Percentiles rank a stretch among this genome's conserved stretches.
Conservation (phyloP, 768 basidiomycete species). For the Mycena venus region DNA sequence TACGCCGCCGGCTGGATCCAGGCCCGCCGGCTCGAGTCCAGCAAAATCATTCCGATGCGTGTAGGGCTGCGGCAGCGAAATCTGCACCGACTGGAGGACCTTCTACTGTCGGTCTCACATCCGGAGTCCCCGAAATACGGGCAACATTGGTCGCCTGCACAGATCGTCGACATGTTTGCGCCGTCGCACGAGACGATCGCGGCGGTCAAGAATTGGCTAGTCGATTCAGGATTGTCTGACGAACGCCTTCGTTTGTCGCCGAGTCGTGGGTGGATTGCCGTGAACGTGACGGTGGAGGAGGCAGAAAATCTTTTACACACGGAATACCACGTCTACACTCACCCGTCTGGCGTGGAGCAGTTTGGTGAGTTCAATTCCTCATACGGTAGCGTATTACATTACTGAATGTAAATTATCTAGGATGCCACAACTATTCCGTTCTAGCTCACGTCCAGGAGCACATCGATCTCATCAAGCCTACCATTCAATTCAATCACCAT, state of each 20-base stretch:
- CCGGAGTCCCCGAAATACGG: constrained; percentile 60
- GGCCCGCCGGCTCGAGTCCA: constrained; percentile 44
- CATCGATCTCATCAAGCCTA: constrained; percentile 60
- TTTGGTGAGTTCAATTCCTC: constrained; percentile 44
- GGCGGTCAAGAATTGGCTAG: constrained; percentile 56
- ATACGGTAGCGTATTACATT: neutral
- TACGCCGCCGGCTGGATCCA: constrained; percentile 43
- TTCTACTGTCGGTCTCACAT: constrained; percentile 57
- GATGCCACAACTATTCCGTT: constrained; percentile 56
- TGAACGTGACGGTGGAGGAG: constrained; percentile 56
- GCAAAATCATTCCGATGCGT: constrained; percentile 56
- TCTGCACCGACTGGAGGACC: constrained; percentile 53
- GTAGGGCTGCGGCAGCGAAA: constrained; percentile 61
- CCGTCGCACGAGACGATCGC: constrained; percentile 53
- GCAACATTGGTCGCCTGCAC: constrained; percentile 57
- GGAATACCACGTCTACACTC: constrained; percentile 56
- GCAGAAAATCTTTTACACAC: constrained; percentile 58
- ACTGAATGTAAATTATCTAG: constrained; percentile 34
- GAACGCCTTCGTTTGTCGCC: constrained; percentile 48
- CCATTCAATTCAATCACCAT: constrained; percentile 55
- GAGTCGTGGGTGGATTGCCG: constrained; percentile 55
- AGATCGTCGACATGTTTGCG: constrained; percentile 57
- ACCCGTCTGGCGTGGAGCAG: constrained; percentile 52
- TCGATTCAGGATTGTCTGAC: constrained; percentile 48
- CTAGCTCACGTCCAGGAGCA: constrained; percentile 53